A percentile compares a stretch with the other conserved stretches of the same genome.
Evolutionary conservation across 768 basidiomycete genomes (phyloP).

Genomic region (Lactarius indigo): DNA sequence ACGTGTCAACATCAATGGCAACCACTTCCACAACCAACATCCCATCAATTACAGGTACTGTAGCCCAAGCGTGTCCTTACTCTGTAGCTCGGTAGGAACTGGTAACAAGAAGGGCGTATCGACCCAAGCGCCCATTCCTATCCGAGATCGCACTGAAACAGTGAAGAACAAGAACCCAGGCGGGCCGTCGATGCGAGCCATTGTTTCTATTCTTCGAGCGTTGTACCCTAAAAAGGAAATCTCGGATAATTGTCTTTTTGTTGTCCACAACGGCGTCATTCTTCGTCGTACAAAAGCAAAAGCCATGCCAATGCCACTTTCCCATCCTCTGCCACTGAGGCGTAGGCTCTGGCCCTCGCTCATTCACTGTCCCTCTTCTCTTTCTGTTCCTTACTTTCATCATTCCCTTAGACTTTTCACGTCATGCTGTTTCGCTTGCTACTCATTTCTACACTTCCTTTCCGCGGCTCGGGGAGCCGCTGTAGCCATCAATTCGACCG

Average conservation of each 20-base stretch:
- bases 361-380: not conserved
- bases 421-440: constrained; percentile 18
- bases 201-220: not conserved
- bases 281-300: constrained; percentile 11
- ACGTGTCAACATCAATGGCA: not conserved
- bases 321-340: constrained; percentile 2
- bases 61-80: no score
- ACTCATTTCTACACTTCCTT: not conserved
- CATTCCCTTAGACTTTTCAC: constrained; percentile 10
- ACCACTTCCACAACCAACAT: not conserved
- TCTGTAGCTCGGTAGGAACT: not conserved
- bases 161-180: not conserved
- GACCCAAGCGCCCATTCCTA: not conserved
- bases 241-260: not conserved
- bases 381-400: constrained; percentile 7
- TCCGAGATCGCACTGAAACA: not conserved
- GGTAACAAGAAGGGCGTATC: not conserved
- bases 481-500: constrained; percentile 38
- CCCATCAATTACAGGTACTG: not conserved
- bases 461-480: not conserved
- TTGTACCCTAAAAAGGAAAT: constrained; percentile 19
- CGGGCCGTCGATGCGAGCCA: not conserved
- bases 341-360: constrained; percentile 11
- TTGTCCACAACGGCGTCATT: not conserved
- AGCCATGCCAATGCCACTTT: not conserved